phyloP scores from a whole-genome alignment of 306 rosid species.

The Lagenaria siceraria region DNA sequence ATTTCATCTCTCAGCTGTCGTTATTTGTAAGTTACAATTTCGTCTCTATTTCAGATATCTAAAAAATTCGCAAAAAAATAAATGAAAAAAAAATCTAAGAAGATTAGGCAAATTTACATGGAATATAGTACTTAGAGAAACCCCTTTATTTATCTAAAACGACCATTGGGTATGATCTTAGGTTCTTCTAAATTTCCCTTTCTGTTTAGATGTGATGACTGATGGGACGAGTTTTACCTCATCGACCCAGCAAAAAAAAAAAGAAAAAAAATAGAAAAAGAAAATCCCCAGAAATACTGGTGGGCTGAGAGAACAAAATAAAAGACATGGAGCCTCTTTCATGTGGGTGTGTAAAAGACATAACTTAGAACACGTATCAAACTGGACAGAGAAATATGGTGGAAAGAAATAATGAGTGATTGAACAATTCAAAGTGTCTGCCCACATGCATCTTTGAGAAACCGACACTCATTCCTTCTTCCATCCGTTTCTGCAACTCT shows the following conservation, averaged over 20 bases:
- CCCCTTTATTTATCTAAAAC: not conserved
- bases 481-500: not conserved
- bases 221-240: not conserved
- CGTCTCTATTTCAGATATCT: no score
- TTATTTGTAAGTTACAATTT: no score
- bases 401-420: not conserved
- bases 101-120: not conserved
- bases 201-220: not conserved
- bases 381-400: slow-evolving; percentile 3
- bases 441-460: slow-evolving; percentile 2
- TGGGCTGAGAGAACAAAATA: not conserved
- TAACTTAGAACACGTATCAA: not conserved
- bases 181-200: not conserved
- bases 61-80: no score
- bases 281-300: not conserved
- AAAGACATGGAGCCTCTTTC: slow-evolving; percentile 6
- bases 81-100: not conserved
- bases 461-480: slow-evolving; percentile 1
- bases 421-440: slow-evolving; percentile 3
- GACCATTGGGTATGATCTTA: not conserved
- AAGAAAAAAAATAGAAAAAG: not conserved
- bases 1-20: no score
- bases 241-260: not conserved
- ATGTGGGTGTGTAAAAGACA: not conserved
- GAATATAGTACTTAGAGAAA: not conserved